Base-by-base conservation (phyloP, 192 early-diverging fungal species). In the Coemansia sp. region DNA sequence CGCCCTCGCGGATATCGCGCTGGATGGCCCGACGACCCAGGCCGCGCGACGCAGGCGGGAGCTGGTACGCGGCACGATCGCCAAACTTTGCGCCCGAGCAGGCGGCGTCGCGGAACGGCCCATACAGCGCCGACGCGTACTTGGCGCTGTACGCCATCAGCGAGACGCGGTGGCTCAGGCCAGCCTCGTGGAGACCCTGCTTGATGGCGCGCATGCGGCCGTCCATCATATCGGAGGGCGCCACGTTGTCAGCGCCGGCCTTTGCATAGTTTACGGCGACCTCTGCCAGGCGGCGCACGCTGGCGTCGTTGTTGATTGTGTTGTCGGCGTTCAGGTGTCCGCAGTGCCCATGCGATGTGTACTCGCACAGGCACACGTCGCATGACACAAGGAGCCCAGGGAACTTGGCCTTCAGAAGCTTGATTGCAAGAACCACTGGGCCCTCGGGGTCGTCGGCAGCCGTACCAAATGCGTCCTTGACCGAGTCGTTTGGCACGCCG, bases 171-270 rank as follows among this genome's bases (percentile, higher is more conserved):
- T 89, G 84, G 19, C 86, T 85, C 15, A 94, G 69, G 1, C 91
- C 91, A 57, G 87, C 86, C 17, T 83, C 81, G 5, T 91, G 73
- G 29, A 99, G 80, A 0, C 81, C 83, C 69, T 92, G 73, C 82
- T 99, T 99, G 79, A 99, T 97, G 8, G 91, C 90, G 54, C 85
- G 81, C 70, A 99, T 91, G 57, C 97, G 87, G 37, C 92, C 92
- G 50, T 96, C 97, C 95, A 97, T 98, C 96, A 98, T 98, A 70
- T 98, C 96, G 14, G 91, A 93, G 10, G 96, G 96, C 4, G 94
- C 89, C 6, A 98, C 90, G 60, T 92, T 86, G 34, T 96, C 91
- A 44, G 92, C 92, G 38, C 95, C 97, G 3, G 95, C 95, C 55
- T 88, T 83, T 17, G 94, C 95, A 81, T 96, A 99, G 47, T 78